phyloP scores from a whole-genome alignment of 2,329 filamentous ascomycete species.

The Xylaria sp. region DNA sequence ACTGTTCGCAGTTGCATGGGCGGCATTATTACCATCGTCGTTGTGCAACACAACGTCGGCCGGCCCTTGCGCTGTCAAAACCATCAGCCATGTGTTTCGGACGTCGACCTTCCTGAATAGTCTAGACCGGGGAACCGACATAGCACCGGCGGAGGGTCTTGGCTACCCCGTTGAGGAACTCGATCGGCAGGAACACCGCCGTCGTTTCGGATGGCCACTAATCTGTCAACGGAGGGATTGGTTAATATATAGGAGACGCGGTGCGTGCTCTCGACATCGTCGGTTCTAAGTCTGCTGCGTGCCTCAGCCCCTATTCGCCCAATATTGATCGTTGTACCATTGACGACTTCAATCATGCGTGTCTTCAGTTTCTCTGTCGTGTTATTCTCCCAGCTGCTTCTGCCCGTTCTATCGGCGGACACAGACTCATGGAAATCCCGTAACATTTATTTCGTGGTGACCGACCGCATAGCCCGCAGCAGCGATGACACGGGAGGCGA shows the following conservation, averaged over 20 bases:
- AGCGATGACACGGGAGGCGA: constrained; percentile 57
- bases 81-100: neutral
- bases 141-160: constrained; percentile 19
- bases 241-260: constrained; percentile 14
- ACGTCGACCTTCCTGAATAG: constrained; percentile 11
- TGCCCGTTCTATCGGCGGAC: constrained; percentile 48
- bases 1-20: neutral
- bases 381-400: constrained; percentile 36
- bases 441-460: constrained; percentile 69
- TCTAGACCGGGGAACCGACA: constrained; percentile 20
- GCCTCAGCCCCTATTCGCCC: neutral
- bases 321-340: neutral
- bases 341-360: constrained; percentile 33
- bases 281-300: neutral
- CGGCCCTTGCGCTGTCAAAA: neutral
- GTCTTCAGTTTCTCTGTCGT: constrained; percentile 26
- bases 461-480: constrained; percentile 64
- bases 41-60: neutral
- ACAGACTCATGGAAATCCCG: constrained; percentile 62
- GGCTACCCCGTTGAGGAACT: constrained; percentile 8
- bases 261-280: neutral
- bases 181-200: constrained; percentile 20
- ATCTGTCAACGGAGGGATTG: neutral
- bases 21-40: neutral
- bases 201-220: constrained; percentile 1